phyloP scores from a whole-genome alignment of 306 rosid genomes.

The Corylus avellana region DNA sequence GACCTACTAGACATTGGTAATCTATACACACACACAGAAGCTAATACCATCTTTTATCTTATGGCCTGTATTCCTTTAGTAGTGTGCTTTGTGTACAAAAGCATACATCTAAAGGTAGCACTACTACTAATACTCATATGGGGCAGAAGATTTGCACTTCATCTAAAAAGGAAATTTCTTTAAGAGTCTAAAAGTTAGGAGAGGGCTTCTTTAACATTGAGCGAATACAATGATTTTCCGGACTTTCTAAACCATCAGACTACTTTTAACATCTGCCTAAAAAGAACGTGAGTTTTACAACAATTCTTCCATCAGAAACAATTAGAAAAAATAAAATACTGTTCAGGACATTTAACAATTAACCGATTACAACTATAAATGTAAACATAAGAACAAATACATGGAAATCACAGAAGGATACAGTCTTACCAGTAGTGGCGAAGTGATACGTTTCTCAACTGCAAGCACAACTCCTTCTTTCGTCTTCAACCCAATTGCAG shows the following conservation, averaged over 20 bases:
- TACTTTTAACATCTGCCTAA: background rate
- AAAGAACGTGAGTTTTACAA: background rate
- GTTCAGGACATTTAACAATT: background rate
- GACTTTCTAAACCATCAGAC: background rate
- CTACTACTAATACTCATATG: background rate
- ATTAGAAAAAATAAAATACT: background rate
- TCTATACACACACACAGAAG: background rate
- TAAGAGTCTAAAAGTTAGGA: background rate
- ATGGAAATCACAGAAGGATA: background rate
- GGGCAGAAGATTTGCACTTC: background rate
- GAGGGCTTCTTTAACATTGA: background rate
- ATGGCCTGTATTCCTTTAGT: background rate
- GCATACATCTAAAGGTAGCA: background rate
- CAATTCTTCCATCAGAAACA: background rate
- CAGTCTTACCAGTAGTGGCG: slow-evolving; percentile 77
- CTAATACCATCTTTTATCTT: background rate
- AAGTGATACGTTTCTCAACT: slow-evolving; percentile 94
- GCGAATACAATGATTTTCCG: background rate
- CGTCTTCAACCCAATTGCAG: slow-evolving; percentile 94
- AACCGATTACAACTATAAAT: background rate
- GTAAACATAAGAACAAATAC: background rate
- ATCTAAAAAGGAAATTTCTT: background rate
- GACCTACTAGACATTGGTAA: background rate
- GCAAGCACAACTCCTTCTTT: slow-evolving; percentile 97
- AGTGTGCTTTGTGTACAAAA: background rate